Evolutionary conservation across 768 basidiomycete species (phyloP), one percentile per base, ranked within the genome.

Genomic region (Termitomyces sp.): DNA sequence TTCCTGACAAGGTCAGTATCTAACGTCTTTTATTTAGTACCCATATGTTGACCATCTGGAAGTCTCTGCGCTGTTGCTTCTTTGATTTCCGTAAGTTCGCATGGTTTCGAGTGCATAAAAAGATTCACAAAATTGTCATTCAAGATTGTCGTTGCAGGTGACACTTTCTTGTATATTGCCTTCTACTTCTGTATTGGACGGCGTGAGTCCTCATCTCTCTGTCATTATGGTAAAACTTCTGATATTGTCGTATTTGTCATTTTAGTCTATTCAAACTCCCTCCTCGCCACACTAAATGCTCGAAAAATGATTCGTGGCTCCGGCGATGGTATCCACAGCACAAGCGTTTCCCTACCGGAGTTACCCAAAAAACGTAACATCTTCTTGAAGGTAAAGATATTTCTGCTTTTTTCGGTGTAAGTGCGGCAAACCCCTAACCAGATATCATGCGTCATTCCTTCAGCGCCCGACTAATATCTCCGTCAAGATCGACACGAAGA

Each of bases 101-200:
- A 23, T 51, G n/a, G 23, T 50, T 59, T 23, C 23, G 4, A 12
- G 17, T 38, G 35, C 27, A 23, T 50, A 48, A 60, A 41, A 45
- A 34, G 21, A 29, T 19, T 32, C n/a, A 37, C 40, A 12, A 48
- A 19, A 52, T 45, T 40, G 56, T 46, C n/a, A 32, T 40, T 37
- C 12, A 40, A 84, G 82, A 84, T 84, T 63, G 58, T 71, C 12
- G 71, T 73, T 17, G 77, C 78, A 32, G 77, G 76, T 0, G 37
- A 73, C 2, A 79, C 82, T 0, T 82, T 83, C 70, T 65, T 83
- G 53, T 86, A 85, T 58, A 80, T 84, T 45, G 68, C 75, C 1
- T 86, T 85, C 68, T 86, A 80, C 66, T 85, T 83, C 60, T 80
- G 76, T 64, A 77, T 84, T 38, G 83, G 84, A 21, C 75, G 83